Evolutionary conservation across 1,139 yeast genomes (phyloP), one percentile per base, ranked within the genome.

Genomic region (Candida albicans): DNA sequence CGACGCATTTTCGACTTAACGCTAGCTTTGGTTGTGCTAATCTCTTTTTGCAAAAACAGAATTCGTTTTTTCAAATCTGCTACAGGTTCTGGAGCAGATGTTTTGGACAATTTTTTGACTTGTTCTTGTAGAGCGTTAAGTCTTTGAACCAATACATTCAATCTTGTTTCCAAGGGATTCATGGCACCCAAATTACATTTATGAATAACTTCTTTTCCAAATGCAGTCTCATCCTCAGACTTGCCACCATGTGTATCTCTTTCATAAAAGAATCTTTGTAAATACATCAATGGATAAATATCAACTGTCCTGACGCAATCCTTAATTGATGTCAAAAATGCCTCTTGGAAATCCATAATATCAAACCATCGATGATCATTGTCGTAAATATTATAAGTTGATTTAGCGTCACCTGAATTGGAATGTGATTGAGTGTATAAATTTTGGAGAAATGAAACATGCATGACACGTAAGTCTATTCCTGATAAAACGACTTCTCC

Each of bases 341-440:
- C 70, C 42, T 73, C 78, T 48, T 68, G 73, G 45, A 57, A 73
- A 50, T 73, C 79, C 41, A 64, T 64, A 8, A 63, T 49, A 51
- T 74, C 79, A 50, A 68, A 70, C 79, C 79, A 74, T 38, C 56
- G 56, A 13, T 51, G 46, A 44, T 72, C 75, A 34, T 61, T 52
- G 44, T 70, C 77, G 44, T 61, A 68, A 5, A 65, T 57, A 2
- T 60, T 50, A 40, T 62, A 61, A 6, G 50, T 56, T 8, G 63
- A 53, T 6, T 52, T 49, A 12, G 48, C 53, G 22, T 50, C 48
- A 29, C 41, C 31, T 12, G 35, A 39, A 8, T 37, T 40, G 9
- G 14, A 35, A n/a, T 41, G 33, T 8, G 44, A 46, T 7, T 50
- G 51, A 8, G 54, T 40, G 33, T 68, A 69, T 1, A 64, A 41